phyloP scores from a whole-genome alignment of 352 stramenopile species.

The Pythium folliculosum region DNA sequence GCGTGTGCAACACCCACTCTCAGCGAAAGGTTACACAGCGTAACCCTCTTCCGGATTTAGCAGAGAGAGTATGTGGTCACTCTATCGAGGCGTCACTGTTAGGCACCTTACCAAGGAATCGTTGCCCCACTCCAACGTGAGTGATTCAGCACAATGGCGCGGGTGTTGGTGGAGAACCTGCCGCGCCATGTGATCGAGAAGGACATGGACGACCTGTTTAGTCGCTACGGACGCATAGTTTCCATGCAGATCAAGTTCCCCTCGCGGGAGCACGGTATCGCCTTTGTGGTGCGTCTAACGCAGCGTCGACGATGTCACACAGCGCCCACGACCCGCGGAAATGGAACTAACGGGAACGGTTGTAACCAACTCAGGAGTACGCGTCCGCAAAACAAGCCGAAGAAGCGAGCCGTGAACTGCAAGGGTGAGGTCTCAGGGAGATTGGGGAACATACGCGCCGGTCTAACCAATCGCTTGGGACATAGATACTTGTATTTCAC shows the following conservation, averaged over 20 bases:
- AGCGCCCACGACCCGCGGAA: neutral
- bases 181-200: constrained; percentile 54
- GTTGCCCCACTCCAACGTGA: neutral
- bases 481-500: constrained; percentile 25
- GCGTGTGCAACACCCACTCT: neutral
- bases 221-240: constrained; percentile 46
- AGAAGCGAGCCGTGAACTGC: constrained; percentile 55
- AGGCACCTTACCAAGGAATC: neutral
- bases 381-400: constrained; percentile 55
- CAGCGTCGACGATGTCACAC: neutral
- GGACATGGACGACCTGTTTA: constrained; percentile 59
- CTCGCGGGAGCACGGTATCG: constrained; percentile 44
- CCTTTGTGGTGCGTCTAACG: constrained; percentile 53
- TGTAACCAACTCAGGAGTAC: constrained; percentile 42
- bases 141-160: constrained; percentile 4
- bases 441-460: neutral
- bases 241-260: constrained; percentile 61
- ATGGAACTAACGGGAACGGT: neutral
- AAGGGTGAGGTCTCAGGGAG: constrained; percentile 36
- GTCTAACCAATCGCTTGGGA: neutral
- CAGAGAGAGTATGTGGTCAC: neutral
- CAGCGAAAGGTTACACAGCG: neutral
- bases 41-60: neutral
- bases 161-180: constrained; percentile 53
- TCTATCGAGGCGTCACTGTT: neutral